Evolutionary conservation across 129 eudicot genomes (phyloP), one percentile per base, ranked within the genome.

Genomic region (Saussurea involucrata): DNA sequence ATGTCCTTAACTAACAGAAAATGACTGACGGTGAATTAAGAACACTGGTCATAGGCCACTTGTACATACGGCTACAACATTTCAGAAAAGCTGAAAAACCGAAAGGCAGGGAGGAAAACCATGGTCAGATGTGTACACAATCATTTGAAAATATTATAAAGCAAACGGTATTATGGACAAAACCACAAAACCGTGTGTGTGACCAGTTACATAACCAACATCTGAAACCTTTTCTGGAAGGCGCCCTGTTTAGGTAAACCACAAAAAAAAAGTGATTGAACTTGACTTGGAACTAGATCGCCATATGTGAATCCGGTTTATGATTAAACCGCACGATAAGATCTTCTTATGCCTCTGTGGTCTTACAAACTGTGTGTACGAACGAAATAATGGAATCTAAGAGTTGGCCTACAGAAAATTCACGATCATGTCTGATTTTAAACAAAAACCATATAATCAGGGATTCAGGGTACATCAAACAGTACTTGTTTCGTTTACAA

Each of bases 81-180:
- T 66, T 66, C 15, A 32, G 11, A 40, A 49, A 53, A 67, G 55
- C 55, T 24, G 33, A 66, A 77, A 66, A 29, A 25, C 18, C 20
- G 20, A 25, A 42, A 27, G 63, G 63, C 67, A 60, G 24, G 58
- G 42, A 66, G 33, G 73, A 28, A 66, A 64, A 37, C 71, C 79
- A 63, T 34, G 20, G 24, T 27, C 29, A 40, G 36, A 21, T 33
- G n/a, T 73, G 57, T 33, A 6, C 24, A 3, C 11, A 61, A 20
- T 74, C 60, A 60, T 12, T 27, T 20, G 60, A 40, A 73, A 31
- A 64, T 75, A 76, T 29, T 66, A 5, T n/a, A 42, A 66, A 76
- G 29, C 40, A 65, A 46, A 74, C 42, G 29, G 9, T 36, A 76
- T 4, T 37, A 20, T 53, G 13, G 10, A 22, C 74, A 44, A 49